Conservation (phyloP, 495 filamentous ascomycete genomes). For the Penicillium longicatenatum region DNA sequence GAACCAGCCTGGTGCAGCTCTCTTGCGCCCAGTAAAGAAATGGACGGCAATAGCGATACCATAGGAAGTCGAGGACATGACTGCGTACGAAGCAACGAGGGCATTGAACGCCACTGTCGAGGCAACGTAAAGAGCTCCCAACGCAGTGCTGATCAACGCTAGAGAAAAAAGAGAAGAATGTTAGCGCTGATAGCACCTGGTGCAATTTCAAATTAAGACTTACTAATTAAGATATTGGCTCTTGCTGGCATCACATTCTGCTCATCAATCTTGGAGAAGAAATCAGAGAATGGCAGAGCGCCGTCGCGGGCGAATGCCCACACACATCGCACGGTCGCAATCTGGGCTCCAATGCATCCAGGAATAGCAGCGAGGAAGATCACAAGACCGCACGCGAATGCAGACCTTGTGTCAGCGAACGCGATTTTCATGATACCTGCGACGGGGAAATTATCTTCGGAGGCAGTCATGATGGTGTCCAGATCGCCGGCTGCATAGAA, state of each 20-base stretch:
- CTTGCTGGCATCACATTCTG: constrained; percentile 7
- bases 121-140: constrained; percentile 13
- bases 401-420: constrained; percentile 6
- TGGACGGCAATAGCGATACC: constrained; percentile 11
- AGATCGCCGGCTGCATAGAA: constrained; percentile 13
- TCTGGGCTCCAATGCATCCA: constrained; percentile 14
- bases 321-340: constrained; percentile 54
- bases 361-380: constrained; percentile 43
- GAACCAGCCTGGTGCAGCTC: constrained; percentile 9
- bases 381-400: constrained; percentile 8
- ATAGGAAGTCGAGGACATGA: constrained; percentile 12
- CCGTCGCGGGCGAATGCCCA: constrained; percentile 63
- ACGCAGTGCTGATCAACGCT: constrained; percentile 4
- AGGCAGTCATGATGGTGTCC: constrained; percentile 8
- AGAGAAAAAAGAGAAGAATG: background rate
- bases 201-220: background rate
- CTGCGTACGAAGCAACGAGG: constrained; percentile 12
- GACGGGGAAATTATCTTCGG: constrained; percentile 10
- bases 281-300: constrained; percentile 59
- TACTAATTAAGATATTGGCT: constrained; percentile 13
- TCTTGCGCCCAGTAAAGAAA: constrained; percentile 9
- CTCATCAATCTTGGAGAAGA: constrained; percentile 35
- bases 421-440: constrained; percentile 8
- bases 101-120: constrained; percentile 11
- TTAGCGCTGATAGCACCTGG: background rate